Percentiles rank a stretch among this genome's conserved stretches.
Conservation (phyloP, 2,329 filamentous ascomycete genomes). For the Penicillium capsulatum region DNA sequence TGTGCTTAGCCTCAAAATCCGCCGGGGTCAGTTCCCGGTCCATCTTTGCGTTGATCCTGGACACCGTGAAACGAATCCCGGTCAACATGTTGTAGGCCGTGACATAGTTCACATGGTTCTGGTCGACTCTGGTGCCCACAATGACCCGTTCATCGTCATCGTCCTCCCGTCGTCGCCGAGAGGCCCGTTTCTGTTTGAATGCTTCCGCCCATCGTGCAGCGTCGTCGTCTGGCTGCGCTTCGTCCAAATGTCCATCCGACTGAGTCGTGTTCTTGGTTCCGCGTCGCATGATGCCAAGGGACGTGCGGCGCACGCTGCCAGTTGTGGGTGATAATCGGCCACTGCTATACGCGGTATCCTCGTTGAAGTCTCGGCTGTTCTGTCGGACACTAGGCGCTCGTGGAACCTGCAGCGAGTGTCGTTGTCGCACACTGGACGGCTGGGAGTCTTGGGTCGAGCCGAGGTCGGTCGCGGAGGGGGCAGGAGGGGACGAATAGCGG, state of each 20-base stretch:
- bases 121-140: conserved; percentile 95
- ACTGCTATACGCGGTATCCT: conserved; percentile 60
- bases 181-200: conserved; percentile 85
- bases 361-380: conserved; percentile 63
- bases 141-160: conserved; percentile 87
- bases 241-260: conserved; percentile 78
- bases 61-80: conserved; percentile 94
- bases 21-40: conserved; percentile 83
- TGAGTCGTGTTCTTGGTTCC: conserved; percentile 81
- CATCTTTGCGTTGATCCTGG: conserved; percentile 92
- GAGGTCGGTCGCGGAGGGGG: conserved; percentile 55
- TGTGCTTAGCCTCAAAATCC: conserved; percentile 91
- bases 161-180: conserved; percentile 74
- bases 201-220: conserved; percentile 88
- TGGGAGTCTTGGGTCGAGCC: conserved; percentile 52
- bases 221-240: conserved; percentile 81
- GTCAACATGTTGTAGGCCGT: conserved; percentile 99
- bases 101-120: conserved; percentile 94
- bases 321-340: conserved; percentile 77
- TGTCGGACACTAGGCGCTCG: conserved; percentile 59
- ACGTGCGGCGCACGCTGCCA: conserved; percentile 65
- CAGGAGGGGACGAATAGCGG: conserved; percentile 44
- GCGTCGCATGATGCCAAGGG: conserved; percentile 74
- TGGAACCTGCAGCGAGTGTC: conserved; percentile 85
- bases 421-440: conserved; percentile 64